phyloP scores from a whole-genome alignment of 2,329 filamentous ascomycete species.

The Pyrenophora seminiperda region DNA sequence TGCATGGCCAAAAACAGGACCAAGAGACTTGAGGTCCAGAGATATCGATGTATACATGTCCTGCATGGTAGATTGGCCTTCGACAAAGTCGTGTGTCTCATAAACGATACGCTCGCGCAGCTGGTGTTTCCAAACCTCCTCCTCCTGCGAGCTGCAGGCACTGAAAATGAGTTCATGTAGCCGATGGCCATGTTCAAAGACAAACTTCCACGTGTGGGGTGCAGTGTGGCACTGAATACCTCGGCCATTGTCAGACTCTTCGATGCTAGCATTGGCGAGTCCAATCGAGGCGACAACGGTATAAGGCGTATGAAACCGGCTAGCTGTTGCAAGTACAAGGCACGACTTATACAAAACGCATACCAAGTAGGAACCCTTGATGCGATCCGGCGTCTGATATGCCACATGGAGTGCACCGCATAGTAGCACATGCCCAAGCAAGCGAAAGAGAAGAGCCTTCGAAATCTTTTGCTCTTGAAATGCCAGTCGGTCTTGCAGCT shows the following conservation, averaged over 20 bases:
- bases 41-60: constrained; percentile 67
- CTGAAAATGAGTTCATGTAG: constrained; percentile 86
- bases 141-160: constrained; percentile 81
- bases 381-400: constrained; percentile 72
- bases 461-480: constrained; percentile 66
- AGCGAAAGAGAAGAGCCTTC: constrained; percentile 63
- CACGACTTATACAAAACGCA: constrained; percentile 83
- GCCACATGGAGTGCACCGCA: constrained; percentile 84
- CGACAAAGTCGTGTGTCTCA: constrained; percentile 58
- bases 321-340: constrained; percentile 73
- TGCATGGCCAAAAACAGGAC: constrained; percentile 74
- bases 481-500: constrained; percentile 78
- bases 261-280: constrained; percentile 67
- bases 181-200: constrained; percentile 77
- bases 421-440: constrained; percentile 78
- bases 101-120: constrained; percentile 60
- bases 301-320: constrained; percentile 70
- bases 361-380: constrained; percentile 81
- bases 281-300: constrained; percentile 75
- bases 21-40: constrained; percentile 74
- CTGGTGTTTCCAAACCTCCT: constrained; percentile 77
- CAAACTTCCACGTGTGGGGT: constrained; percentile 87
- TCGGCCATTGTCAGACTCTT: constrained; percentile 75
- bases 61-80: constrained; percentile 54
- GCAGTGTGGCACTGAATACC: constrained; percentile 86